Evolutionary conservation across 306 rosid genomes (phyloP).

Genomic region (Rosa chinensis): DNA sequence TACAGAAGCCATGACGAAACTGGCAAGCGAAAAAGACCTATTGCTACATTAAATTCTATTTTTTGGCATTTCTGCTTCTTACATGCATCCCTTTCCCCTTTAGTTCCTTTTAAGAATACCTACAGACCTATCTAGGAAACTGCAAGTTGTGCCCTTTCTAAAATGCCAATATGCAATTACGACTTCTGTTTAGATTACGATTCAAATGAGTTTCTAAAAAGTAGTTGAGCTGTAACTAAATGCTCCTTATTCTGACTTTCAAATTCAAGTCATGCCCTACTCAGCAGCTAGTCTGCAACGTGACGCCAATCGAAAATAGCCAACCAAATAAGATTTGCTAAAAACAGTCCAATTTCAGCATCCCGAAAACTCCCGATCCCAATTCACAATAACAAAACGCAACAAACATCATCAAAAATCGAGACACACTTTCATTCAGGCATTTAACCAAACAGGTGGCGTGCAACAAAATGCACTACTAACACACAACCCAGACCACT

Average conservation of each 20-base stretch:
- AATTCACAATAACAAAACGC: background rate
- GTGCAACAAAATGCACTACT: constrained; percentile 8
- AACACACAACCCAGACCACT: background rate
- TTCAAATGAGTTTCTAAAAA: background rate
- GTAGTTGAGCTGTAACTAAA: background rate
- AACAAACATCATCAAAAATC: background rate
- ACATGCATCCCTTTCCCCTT: background rate
- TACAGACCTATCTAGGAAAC: background rate
- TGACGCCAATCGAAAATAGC: background rate
- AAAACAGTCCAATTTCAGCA: background rate
- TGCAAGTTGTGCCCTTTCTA: background rate
- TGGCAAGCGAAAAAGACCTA: background rate
- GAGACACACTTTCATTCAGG: constrained; percentile 14
- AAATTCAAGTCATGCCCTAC: background rate
- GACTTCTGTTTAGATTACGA: background rate
- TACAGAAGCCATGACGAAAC: background rate
- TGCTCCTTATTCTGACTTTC: background rate
- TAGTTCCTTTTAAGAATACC: background rate
- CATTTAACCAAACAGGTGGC: constrained; percentile 47
- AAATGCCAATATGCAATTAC: background rate
- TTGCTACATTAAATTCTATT: background rate
- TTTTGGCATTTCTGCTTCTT: background rate
- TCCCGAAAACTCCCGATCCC: background rate
- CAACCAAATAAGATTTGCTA: background rate
- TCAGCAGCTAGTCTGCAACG: background rate